Evolutionary conservation across 179 eudicot genomes (phyloP), one percentile per base, ranked within the genome.

Genomic region (Nepenthes alata): DNA sequence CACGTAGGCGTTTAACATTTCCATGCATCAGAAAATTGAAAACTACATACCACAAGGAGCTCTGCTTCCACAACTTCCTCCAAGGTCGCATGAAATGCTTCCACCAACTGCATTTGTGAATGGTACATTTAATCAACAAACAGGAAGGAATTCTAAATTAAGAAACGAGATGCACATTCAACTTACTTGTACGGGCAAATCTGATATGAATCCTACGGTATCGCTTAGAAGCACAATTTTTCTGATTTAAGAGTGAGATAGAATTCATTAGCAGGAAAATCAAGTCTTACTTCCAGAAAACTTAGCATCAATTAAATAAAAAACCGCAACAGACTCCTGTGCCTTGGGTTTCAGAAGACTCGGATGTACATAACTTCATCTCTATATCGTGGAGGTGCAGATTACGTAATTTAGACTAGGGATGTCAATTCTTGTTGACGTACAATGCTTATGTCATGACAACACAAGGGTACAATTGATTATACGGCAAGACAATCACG

Each of bases 11-110:
- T 25, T 25, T 25, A 25, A 25, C 25, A 25, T 25, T 25, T 25
- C 25, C 25, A 25, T 25, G 25, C 25, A 25, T 25, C 25, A 25
- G 25, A 25, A 25, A 25, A 25, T 25, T 25, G 25, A 25, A 25
- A 25, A 25, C 25, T 50, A 54, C 81, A 49, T 79, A 86, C 98
- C 96, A 93, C 95, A 53, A 93, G 93, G 70, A 93, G 80, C 64
- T 93, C 98, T 65, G 98, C 96, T 73, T 89, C 96, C 53, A 77
- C 87, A 70, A 93, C 98, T 85, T 89, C 96, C 78, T 93, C 96
- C 84, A 93, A 75, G 64, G 98, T 93, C 54, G 98, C 96, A 77
- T 89, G 93, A 77, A 93, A 93, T 60, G 98, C 95, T 77, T 93
- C 96, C 57, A 93, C 86, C 59, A 93, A 72, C 96, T 89, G 80